phyloP scores from a whole-genome alignment of 2,329 filamentous ascomycete genomes.

The Cytospora paraplurivora region DNA sequence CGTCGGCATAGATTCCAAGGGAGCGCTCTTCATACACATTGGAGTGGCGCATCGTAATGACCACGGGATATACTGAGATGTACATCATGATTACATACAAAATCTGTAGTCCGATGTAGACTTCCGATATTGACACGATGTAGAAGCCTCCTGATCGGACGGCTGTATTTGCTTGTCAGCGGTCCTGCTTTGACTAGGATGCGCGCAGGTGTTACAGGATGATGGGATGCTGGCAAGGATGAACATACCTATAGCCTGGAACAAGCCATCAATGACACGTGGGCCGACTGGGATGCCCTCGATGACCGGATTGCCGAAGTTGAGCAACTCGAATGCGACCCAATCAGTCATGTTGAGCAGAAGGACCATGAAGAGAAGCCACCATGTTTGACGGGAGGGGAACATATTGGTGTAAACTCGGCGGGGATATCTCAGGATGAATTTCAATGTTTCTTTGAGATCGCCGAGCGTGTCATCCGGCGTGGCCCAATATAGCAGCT shows the following conservation, averaged over 20 bases:
- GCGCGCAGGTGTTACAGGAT: background rate
- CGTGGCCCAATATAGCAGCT: constrained; percentile 44
- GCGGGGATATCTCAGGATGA: constrained; percentile 58
- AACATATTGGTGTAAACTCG: constrained; percentile 67
- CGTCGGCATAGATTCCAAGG: constrained; percentile 58
- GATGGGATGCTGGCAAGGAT: constrained; percentile 34
- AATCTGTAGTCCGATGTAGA: constrained; percentile 60
- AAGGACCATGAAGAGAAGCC: constrained; percentile 62
- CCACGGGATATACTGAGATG: constrained; percentile 63
- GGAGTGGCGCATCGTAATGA: constrained; percentile 66
- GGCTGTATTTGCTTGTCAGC: constrained; percentile 40
- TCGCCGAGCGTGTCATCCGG: constrained; percentile 40
- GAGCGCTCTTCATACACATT: constrained; percentile 73
- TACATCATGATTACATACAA: constrained; percentile 69
- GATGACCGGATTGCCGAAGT: constrained; percentile 61
- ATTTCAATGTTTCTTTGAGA: constrained; percentile 53
- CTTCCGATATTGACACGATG: constrained; percentile 60
- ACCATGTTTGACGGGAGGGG: constrained; percentile 65
- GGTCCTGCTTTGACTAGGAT: background rate
- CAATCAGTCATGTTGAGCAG: constrained; percentile 65
- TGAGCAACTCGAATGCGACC: constrained; percentile 66
- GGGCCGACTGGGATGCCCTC: constrained; percentile 53
- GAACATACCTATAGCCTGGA: constrained; percentile 58
- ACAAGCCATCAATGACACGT: constrained; percentile 64
- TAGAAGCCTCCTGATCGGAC: constrained; percentile 69